Evolutionary conservation across 208 protist genomes (phyloP), one percentile per base, ranked within the genome.

Genomic region (Leishmania tropica): DNA sequence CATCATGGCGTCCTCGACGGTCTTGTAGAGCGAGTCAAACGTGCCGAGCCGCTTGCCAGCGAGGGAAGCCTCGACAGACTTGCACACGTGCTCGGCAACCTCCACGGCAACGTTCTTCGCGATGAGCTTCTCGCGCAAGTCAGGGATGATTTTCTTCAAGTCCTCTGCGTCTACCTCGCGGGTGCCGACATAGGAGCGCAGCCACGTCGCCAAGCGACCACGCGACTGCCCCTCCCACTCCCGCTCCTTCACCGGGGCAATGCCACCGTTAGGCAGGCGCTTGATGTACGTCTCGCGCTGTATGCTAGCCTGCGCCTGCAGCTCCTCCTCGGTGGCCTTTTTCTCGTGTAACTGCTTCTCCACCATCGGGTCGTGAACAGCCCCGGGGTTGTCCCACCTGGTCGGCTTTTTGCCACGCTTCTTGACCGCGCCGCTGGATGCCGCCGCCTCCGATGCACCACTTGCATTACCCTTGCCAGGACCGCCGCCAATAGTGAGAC

Each of bases 51-150:
- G 97, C 77, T 96, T 98, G 45, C 99, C 99, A 28, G 90, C 80
- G 3, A 99, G 90, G 35, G 87, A 95, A 8, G 92, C 83, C 78
- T 93, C 85, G 17, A 99, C 97, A 4, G 98, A 99, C 47, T 93
- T 93, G 83, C 97, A 99, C 75, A 99, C 92, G 73, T 99, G 90
- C 73, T 99, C 94, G 1, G 99, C 98, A 70, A 99, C 97, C 56
- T 99, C 97, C 3, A 93, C 86, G 1, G 99, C 99, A 11, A 99
- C 99, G 89, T 99, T 99, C 91, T 99, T 99, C 17, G 71, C 79
- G 40, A 99, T 98, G 24, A 99, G 90, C 86, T 98, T 97, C 58
- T 99, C 91, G 74, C 94, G 92, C 56, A 99, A 89, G 70, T 94
- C 79, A 10, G 92, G 94, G 62, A 99, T 90, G 45, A 99, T 92